A percentile compares a stretch with the other conserved stretches of the same genome.
These are phyloP conservation scores for Cyphellophora europaea DNA, from an alignment of 2,329 filamentous ascomycete genomes.

Conservation along the genomic window DNA sequence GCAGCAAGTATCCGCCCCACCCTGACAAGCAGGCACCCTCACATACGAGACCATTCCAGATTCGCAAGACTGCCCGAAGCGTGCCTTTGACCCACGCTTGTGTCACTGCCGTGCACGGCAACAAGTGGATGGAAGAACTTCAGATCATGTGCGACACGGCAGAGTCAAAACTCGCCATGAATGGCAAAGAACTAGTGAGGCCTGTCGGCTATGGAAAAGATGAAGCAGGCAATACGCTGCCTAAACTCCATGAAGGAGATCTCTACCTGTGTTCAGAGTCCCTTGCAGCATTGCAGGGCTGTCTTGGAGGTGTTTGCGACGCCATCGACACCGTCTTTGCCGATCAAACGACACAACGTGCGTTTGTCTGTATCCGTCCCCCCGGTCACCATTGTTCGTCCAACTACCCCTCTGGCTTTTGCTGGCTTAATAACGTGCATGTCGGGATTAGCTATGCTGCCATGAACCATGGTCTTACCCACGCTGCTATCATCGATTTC, in stretches of 20 bases:
- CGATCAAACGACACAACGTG: slow-evolving; percentile 53
- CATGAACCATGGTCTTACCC: slow-evolving; percentile 74
- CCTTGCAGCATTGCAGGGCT: slow-evolving; percentile 76
- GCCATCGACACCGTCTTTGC: slow-evolving; percentile 79
- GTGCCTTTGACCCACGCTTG: slow-evolving; percentile 63
- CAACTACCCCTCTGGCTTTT: slow-evolving; percentile 85
- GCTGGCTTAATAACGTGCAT: slow-evolving; percentile 97
- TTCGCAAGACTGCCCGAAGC: slow-evolving; percentile 67
- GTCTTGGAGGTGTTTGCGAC: slow-evolving; percentile 85
- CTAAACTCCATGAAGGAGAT: slow-evolving; percentile 73
- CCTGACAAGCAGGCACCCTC: slow-evolving; percentile 34
- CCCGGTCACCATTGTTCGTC: slow-evolving; percentile 94
- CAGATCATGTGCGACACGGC: slow-evolving; percentile 75
- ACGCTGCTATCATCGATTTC: slow-evolving; percentile 88
- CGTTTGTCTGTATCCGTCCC: slow-evolving; percentile 86
- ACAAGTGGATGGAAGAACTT: slow-evolving; percentile 88
- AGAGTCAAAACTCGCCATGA: slow-evolving; percentile 65
- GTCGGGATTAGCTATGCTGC: slow-evolving; percentile 90
- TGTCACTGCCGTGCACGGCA: slow-evolving; percentile 85
- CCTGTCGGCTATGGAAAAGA: slow-evolving; percentile 34
- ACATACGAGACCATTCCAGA: slow-evolving; percentile 57
- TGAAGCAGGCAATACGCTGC: slow-evolving; percentile 30
- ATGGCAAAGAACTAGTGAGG: slow-evolving; percentile 68
- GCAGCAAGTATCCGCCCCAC: slow-evolving; percentile 58
- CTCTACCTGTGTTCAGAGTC: slow-evolving; percentile 86